Base-by-base conservation (phyloP, 192 early-diverging fungal genomes). In the Thamnidium elegans region DNA sequence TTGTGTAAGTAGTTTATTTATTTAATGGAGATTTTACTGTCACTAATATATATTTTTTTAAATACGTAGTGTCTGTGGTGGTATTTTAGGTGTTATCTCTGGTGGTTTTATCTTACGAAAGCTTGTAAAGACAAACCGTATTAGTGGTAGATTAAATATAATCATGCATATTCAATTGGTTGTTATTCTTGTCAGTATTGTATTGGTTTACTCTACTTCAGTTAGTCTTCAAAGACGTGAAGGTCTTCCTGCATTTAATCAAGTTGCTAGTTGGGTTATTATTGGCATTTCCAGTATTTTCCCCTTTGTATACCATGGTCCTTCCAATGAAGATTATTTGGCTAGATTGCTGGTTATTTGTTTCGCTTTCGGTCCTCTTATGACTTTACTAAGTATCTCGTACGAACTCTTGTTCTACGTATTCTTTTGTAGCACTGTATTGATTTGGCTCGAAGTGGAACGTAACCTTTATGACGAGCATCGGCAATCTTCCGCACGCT, bases 371-470 rank as follows among this genome's bases (percentile, higher is more conserved):
- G 90, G 90, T 3, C 89, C 94, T 17, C 78, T 90, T 19, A 93
- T 96, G 67, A 81, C 92, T 30, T 72, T 96, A 56, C 74, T 97
- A n/a, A 93, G 89, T 48, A 84, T 92, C n/a, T 94, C 91, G 19
- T 94, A 94, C 69, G 95, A 97, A 65, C 73, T 85, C 11, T 76
- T 95, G 34, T 97, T 97, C 63, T 97, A 95, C 75, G 86, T 89
- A 70, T 88, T 80, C 59, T 92, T 92, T 58, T 87, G 89, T 5
- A 70, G 73, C 6, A 87, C 86, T 11, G 69, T 95, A 26, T 59
- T 92, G 2, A 67, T 86, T 36, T 94, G 93, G 93, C 74, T 95
- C 43, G 63, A 87, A 46, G 67, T 95, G 50, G 95, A 97, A 72
- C 79, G 72, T 51, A 69, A 61, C 55, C 64, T 84, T 15, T 84